These are phyloP conservation scores for Citrus sinensis DNA, from an alignment of 345 rosid genomes.

Conservation along the genomic window DVS_A1.0 CM039167.1:4561001-4561500, in stretches of 20 bases:
- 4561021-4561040: not conserved
- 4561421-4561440: conserved; percentile 72
- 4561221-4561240: conserved; percentile 37
- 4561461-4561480: conserved; percentile 39
- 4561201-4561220: conserved; percentile 44
- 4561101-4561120: not conserved
- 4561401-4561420: conserved; percentile 66
- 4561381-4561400: conserved; percentile 50
- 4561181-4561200: conserved; percentile 45
- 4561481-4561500: conserved; percentile 50
- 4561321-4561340: conserved; percentile 54
- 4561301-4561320: conserved; percentile 48
- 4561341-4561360: conserved; percentile 55
- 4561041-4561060: not conserved
- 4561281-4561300: conserved; percentile 44
- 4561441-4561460: conserved; percentile 51
- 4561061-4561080: too few species aligned
- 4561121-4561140: not conserved
- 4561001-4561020: not conserved
- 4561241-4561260: conserved; percentile 64
- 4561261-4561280: conserved; percentile 47
- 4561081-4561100: not conserved
- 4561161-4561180: conserved; percentile 42
- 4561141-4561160: conserved; percentile 44
- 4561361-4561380: conserved; percentile 51